Base-by-base conservation (phyloP, 1,284 basidiomycete genomes). In the Peniophora sp. region DNA sequence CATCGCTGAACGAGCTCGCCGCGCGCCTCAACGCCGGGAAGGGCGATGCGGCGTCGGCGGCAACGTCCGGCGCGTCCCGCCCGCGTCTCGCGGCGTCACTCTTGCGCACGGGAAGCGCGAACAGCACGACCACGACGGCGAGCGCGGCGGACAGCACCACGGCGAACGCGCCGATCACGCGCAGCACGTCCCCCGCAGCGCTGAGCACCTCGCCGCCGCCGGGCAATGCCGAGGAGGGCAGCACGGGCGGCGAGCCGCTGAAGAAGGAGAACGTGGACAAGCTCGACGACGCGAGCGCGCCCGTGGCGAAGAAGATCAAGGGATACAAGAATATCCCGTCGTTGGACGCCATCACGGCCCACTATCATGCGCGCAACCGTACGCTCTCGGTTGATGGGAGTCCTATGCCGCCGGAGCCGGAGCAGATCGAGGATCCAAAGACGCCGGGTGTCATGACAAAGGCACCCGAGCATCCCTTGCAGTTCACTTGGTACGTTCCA, bases 261-360 rank as follows among this genome's bases (percentile, higher is more conserved):
- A 71, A 84, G 60, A 68, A 78, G 56, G 75, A 80, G 64, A 71
- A 51, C 47, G 53, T 61, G 24, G 61, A 67, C 42, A 54, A 61
- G 53, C 58, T 57, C 11, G 51, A 58, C 24, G 37, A n/a, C 37
- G 37, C 37, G 6, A 32, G 27, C 27, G 27, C 27, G 27, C 52
- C 53, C n/a, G 47, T 60, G 48, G 57, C 58, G 51, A 63, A 73
- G 57, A 71, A 74, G 64, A 73, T 72, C 53, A 76, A 75, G 61
- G 88, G 88, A 22, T 92, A 90, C 69, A 91, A 88, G 79, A 89
- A 89, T 60, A 87, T 92, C 41, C 89, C 89, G 17, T 81, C 76
- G 57, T 75, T 92, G 42, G 87, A 88, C 59, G 85, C 84, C 22
- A 92, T 92, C 66, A 85, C 88, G 9, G 81, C 82, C 24, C 77